Evolutionary conservation across 2,329 filamentous ascomycete genomes (phyloP).

Genomic region (Fusarium cicatricum): DNA sequence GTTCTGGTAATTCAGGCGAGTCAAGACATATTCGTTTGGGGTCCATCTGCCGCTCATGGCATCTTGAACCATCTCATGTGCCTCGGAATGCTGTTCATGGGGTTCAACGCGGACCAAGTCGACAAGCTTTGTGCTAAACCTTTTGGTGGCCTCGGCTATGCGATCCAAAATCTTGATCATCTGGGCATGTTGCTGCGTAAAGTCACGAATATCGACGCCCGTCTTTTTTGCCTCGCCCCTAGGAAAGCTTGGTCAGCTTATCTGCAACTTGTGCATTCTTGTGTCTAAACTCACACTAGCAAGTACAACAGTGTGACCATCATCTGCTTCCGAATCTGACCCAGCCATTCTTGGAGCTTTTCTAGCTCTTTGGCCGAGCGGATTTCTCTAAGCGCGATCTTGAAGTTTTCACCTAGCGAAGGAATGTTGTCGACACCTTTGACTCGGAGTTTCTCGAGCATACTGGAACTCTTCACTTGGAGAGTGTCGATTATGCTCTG

Average conservation of each 20-base stretch:
- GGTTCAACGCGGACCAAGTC: too few species aligned
- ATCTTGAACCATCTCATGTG: too few species aligned
- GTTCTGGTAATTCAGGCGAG: too few species aligned
- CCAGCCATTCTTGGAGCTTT: not conserved
- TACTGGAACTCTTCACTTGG: not conserved
- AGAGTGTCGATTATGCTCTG: not conserved
- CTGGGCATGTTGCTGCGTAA: not conserved
- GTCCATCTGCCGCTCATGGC: too few species aligned
- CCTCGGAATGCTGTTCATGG: too few species aligned
- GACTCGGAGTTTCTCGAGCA: too few species aligned
- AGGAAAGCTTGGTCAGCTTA: too few species aligned
- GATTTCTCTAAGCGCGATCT: not conserved
- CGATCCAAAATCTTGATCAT: not conserved
- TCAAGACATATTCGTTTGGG: too few species aligned
- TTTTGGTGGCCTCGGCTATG: not conserved
- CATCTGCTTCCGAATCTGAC: not conserved
- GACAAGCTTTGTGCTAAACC: too few species aligned
- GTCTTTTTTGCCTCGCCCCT: not conserved
- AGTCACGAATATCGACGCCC: not conserved
- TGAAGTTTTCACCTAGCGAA: not conserved
- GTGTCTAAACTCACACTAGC: not conserved
- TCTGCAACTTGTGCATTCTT: too few species aligned
- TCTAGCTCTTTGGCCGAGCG: not conserved
- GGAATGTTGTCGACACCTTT: not conserved
- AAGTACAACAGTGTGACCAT: not conserved